These are phyloP conservation scores for Tuber magnatum DNA, from an alignment of 495 filamentous ascomycete species.

Conservation along the genomic window DNA sequence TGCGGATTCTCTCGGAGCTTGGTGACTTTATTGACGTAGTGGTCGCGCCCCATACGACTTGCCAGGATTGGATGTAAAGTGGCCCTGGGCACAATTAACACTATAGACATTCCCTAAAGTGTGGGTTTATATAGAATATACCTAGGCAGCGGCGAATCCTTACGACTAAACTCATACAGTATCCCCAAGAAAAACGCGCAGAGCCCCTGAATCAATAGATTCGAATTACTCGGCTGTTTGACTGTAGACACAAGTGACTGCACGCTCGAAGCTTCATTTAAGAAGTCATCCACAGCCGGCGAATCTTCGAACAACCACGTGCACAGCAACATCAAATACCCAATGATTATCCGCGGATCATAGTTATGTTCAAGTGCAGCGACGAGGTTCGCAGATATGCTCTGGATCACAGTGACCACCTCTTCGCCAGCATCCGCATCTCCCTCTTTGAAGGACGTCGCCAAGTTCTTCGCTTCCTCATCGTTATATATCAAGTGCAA, in stretches of 20 bases:
- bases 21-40: slow-evolving; percentile 78
- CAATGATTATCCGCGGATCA: slow-evolving; percentile 74
- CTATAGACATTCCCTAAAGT: not conserved
- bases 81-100: slow-evolving; percentile 46
- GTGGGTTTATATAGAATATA: slow-evolving; percentile 1
- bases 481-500: slow-evolving; percentile 85
- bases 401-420: slow-evolving; percentile 88
- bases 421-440: slow-evolving; percentile 88
- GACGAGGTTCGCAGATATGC: slow-evolving; percentile 72
- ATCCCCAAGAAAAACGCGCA: slow-evolving; percentile 78
- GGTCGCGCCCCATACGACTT: slow-evolving; percentile 73
- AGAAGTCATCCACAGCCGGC: slow-evolving; percentile 84
- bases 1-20: slow-evolving; percentile 71
- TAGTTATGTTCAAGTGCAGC: slow-evolving; percentile 63
- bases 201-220: slow-evolving; percentile 68
- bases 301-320: slow-evolving; percentile 91
- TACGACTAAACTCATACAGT: slow-evolving; percentile 94
- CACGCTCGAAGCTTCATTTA: slow-evolving; percentile 88
- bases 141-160: slow-evolving; percentile 78
- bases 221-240: slow-evolving; percentile 53
- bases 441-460: slow-evolving; percentile 78
- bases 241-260: slow-evolving; percentile 68
- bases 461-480: slow-evolving; percentile 65
- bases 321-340: slow-evolving; percentile 86
- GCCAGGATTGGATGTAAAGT: slow-evolving; percentile 75